Percentiles rank a stretch among this genome's conserved stretches.
These are phyloP conservation scores for Russula dissimulans DNA, from an alignment of 768 basidiomycete genomes.

Conservation along the genomic window DNA sequence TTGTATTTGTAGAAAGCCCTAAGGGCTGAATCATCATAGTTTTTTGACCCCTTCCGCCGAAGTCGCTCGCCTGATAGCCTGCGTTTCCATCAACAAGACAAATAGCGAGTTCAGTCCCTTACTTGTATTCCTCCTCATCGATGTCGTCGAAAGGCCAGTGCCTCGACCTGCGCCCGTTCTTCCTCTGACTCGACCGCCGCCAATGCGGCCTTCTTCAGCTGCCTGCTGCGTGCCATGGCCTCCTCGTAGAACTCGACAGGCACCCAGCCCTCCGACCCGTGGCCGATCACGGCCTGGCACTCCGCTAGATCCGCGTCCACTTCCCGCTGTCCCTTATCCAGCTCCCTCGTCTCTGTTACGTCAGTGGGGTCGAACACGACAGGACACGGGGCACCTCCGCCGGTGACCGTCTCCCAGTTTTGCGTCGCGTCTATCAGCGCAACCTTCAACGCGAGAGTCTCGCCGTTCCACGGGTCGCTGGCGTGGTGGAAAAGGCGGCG, in stretches of 20 bases:
- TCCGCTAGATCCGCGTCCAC: not conserved
- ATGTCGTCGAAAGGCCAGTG: slow-evolving; percentile 32
- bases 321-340: slow-evolving; percentile 18
- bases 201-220: not conserved
- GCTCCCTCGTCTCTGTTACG: slow-evolving; percentile 33
- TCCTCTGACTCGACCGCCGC: slow-evolving; percentile 18
- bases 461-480: slow-evolving; percentile 40
- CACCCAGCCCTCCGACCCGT: slow-evolving; percentile 1
- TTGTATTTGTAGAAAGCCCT: no score
- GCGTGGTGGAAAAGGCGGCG: slow-evolving; percentile 37
- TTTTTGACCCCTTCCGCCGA: no score
- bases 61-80: no score
- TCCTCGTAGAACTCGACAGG: not conserved
- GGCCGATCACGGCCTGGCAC: not conserved
- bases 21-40: no score
- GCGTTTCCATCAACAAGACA: no score
- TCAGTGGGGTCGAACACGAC: slow-evolving; percentile 39
- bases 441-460: slow-evolving; percentile 36
- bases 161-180: slow-evolving; percentile 31
- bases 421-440: slow-evolving; percentile 37
- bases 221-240: not conserved
- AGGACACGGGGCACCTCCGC: slow-evolving; percentile 34
- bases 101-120: no score
- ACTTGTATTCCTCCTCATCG: no score
- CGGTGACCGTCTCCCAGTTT: slow-evolving; percentile 35